Evolutionary conservation across 306 rosid species (phyloP).

Genomic region (Malus orientalis): DNA sequence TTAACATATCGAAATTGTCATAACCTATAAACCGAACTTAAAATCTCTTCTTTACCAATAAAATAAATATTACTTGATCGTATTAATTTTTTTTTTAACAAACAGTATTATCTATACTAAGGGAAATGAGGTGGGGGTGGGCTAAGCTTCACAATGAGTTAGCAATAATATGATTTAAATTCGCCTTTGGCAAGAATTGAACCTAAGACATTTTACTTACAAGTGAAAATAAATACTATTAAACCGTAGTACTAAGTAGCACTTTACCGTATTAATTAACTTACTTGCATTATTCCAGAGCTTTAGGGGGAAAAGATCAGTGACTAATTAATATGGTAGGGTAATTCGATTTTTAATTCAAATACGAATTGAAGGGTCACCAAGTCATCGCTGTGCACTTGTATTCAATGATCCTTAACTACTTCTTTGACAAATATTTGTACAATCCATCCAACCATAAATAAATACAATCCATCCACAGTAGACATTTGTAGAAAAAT

Average conservation of each 20-base stretch:
- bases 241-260: no score
- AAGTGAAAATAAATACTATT: not conserved
- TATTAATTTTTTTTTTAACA: no score
- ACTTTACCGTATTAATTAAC: not conserved
- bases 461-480: slow-evolving; percentile 7
- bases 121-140: no score
- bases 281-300: not conserved
- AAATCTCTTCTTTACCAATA: no score
- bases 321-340: slow-evolving; percentile 20
- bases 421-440: slow-evolving; percentile 13
- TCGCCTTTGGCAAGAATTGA: fast-evolving
- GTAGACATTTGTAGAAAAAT: slow-evolving; percentile 18
- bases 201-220: no score
- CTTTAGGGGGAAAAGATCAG: slow-evolving; percentile 6
- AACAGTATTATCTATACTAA: no score
- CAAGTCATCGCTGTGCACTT: not conserved
- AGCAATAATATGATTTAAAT: no score
- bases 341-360: slow-evolving; percentile 4
- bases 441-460: slow-evolving; percentile 4
- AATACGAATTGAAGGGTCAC: slow-evolving; percentile 11
- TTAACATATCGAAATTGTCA: no score
- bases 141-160: no score
- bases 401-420: slow-evolving; percentile 18
- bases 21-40: no score
- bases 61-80: no score